Evolutionary conservation across 2,329 filamentous ascomycete genomes (phyloP), one percentile per base, ranked within the genome.

Genomic region (Harringtonia lauricola): DNA sequence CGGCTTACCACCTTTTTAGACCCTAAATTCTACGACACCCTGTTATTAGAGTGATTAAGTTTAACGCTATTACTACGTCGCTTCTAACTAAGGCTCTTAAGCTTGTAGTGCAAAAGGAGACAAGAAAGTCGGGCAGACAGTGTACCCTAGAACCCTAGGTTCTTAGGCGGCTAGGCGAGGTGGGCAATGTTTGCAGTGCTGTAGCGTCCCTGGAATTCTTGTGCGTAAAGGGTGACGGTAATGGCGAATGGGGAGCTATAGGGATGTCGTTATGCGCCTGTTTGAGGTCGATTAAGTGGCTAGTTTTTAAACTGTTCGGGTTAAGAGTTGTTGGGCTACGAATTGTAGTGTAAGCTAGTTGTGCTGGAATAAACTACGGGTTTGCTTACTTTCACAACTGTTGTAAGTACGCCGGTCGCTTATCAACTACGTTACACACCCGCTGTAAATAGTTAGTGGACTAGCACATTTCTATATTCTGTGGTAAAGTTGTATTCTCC

Each of bases 151-250:
- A 88, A 0, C 83, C 85, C 0, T 72, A 76, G 38, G 83, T 95
- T 4, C 70, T 96, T 15, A 85, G 86, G 52, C 75, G 69, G 24
- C 72, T 98, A 1, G 83, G 87, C 1, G 87, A 94, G 50, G 83
- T 87, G 53, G 92, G 92, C 3, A 94, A 98, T 55, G 82, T 98
- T 41, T 79, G 92, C 48, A 96, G 82, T 60, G 92, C 92, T n/a
- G 76, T 94, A 24, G 89, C 88, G 2, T 85, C 88, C 1, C 71
- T 98, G 6, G 88, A 98, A 55, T 96, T 98, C 55, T 72, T 98
- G 13, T 95, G 88, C 56, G 62, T 95, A 33, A 83, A 86, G 57
- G 83, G 83, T 15, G 86, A 92, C 48, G 66, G 78, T n/a, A 71
- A 78, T 34, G 74, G 78, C 10, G 79, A 81, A 55, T 84, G 86